Evolutionary conservation across 139 green algal species (phyloP).

Genomic region (Chlorella sp.): DNA sequence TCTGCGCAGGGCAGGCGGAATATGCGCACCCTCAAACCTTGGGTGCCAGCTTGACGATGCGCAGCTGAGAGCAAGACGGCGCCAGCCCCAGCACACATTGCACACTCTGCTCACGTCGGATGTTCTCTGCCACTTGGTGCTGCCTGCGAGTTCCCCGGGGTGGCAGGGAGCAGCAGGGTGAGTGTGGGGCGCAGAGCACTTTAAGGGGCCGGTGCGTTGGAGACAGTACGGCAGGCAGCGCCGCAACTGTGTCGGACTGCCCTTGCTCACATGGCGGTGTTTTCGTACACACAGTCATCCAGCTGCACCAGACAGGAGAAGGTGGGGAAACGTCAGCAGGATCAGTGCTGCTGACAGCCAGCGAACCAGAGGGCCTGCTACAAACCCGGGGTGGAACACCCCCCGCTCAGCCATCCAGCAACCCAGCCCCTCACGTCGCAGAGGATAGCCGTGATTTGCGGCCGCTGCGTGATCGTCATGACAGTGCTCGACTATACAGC

Average conservation of each 20-base stretch:
- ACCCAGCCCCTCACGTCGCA: constrained; percentile 60
- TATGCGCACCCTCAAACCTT: background rate
- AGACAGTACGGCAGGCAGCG: no score
- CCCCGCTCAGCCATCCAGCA: no score
- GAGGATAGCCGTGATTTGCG: constrained; percentile 44
- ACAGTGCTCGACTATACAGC: no score
- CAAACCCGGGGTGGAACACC: no score
- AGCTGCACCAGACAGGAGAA: constrained; percentile 28
- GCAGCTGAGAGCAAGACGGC: background rate
- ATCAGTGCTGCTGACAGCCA: no score
- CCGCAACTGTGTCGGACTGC: no score
- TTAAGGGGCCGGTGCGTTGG: no score
- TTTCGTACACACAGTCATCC: constrained; percentile 68
- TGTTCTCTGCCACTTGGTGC: constrained; percentile 58
- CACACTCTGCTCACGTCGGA: constrained; percentile 30
- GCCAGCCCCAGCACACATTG: background rate
- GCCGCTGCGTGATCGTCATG: constrained; percentile 18
- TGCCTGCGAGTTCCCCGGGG: background rate
- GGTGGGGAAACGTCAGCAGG: no score
- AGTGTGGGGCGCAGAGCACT: no score
- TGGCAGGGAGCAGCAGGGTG: no score
- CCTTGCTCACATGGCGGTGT: constrained; percentile 28
- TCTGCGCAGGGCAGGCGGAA: constrained; percentile 26
- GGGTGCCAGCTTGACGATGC: no score
- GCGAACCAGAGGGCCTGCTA: no score